These are phyloP conservation scores for Ehretia macrophylla DNA, from an alignment of 257 asterid genomes.

Conservation along the genomic window DNA sequence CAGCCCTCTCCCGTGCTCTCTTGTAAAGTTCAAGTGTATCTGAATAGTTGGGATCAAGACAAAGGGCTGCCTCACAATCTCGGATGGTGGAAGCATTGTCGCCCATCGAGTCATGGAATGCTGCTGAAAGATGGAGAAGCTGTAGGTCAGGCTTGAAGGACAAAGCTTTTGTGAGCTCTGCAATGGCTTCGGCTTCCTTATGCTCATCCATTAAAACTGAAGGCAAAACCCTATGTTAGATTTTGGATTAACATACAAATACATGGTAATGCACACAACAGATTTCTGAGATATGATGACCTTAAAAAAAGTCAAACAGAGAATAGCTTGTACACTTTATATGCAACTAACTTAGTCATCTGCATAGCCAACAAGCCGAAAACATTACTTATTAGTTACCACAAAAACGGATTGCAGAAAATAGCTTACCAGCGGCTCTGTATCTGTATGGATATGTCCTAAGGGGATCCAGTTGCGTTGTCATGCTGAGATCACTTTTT, in stretches of 20 bases:
- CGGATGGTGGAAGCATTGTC: constrained; percentile 49
- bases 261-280: background rate
- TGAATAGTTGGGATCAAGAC: constrained; percentile 69
- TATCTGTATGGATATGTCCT: constrained; percentile 91
- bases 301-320: too few relatives aligned
- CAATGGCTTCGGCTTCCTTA: constrained; percentile 75
- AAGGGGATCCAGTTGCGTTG: constrained; percentile 77
- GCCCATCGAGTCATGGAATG: constrained; percentile 80
- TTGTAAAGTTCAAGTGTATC: constrained; percentile 66
- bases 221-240: constrained; percentile 3
- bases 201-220: constrained; percentile 91
- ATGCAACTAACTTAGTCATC: too few relatives aligned
- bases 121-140: constrained; percentile 90
- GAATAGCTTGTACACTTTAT: too few relatives aligned
- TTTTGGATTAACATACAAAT: background rate
- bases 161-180: constrained; percentile 76
- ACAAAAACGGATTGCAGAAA: background rate
- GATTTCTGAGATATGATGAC: too few relatives aligned
- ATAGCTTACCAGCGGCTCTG: constrained; percentile 79
- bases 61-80: constrained; percentile 91
- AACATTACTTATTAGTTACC: background rate
- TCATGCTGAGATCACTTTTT: constrained; percentile 75
- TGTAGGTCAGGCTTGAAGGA: constrained; percentile 80
- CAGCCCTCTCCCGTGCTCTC: constrained; percentile 41
- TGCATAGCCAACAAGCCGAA: background rate